phyloP scores from a whole-genome alignment of 805 yeast species.

The Myxozyma vanderwaltii region DNA sequence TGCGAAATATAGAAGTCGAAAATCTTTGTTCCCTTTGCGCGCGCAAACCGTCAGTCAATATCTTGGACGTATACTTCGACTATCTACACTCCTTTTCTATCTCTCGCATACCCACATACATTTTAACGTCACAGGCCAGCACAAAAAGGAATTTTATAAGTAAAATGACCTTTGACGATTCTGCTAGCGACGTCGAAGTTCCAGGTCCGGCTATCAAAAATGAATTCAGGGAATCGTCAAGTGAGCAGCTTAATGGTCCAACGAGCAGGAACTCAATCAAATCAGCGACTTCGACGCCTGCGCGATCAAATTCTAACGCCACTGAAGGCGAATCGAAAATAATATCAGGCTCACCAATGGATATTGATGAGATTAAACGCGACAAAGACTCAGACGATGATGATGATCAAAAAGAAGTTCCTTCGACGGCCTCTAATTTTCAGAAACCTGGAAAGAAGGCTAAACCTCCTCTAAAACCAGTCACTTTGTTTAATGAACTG shows the following conservation, averaged over 20 bases:
- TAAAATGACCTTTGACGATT: not conserved
- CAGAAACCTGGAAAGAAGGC: slow-evolving; percentile 3
- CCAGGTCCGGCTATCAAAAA: not conserved
- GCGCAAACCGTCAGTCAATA: too few species aligned
- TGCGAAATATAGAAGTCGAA: too few species aligned
- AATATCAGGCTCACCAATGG: slow-evolving; percentile 1
- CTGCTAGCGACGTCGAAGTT: not conserved
- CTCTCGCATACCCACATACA: not conserved
- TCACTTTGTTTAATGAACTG: slow-evolving; percentile 33
- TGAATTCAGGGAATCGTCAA: not conserved
- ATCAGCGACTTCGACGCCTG: not conserved
- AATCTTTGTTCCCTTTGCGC: too few species aligned
- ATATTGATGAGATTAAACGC: not conserved
- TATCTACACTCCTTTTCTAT: too few species aligned
- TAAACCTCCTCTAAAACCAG: slow-evolving; percentile 7
- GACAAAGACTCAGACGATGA: not conserved
- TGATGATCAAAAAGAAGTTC: not conserved
- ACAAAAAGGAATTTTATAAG: too few species aligned
- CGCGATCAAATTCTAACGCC: not conserved
- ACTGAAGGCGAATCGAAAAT: not conserved
- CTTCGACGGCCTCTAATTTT: not conserved
- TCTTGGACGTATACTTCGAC: too few species aligned
- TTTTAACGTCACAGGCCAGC: too few species aligned
- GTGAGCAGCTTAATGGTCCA: not conserved
- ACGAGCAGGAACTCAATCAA: not conserved